phyloP scores from a whole-genome alignment of 176 grass and related monocot species.

The Zea mays region DNA sequence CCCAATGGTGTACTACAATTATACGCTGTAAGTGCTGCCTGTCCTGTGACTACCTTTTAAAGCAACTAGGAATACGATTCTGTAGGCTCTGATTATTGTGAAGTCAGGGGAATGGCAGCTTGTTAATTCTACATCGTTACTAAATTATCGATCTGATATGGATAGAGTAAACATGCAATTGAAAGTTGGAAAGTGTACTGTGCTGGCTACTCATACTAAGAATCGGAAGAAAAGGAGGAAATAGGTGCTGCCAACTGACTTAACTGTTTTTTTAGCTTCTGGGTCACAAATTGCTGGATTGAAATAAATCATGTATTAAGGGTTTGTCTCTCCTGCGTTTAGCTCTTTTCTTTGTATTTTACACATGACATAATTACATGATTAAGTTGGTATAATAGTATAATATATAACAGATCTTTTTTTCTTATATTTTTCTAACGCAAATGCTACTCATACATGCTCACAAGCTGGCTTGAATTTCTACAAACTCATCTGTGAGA shows the following conservation, averaged over 20 bases:
- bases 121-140: not conserved
- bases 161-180: not conserved
- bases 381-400: not conserved
- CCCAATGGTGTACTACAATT: conserved; percentile 83
- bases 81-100: not conserved
- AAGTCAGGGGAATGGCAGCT: not conserved
- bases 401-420: not conserved
- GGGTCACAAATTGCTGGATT: conserved; percentile 13
- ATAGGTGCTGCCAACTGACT: conserved; percentile 3
- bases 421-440: not conserved
- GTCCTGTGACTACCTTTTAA: not conserved
- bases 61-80: not conserved
- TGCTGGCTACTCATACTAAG: not conserved
- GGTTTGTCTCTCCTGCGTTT: not conserved
- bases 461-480: not conserved
- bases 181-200: not conserved
- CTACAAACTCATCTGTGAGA: not conserved
- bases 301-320: not conserved
- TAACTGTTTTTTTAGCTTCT: conserved; percentile 7
- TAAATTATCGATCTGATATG: not conserved
- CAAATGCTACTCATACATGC: not conserved
- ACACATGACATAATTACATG: conserved; percentile 11
- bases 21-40: conserved; percentile 68
- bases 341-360: not conserved
- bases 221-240: conserved; percentile 18